These are phyloP conservation scores for Sanghuangporus weigelae DNA, from an alignment of 1,284 basidiomycete species.

Conservation along the genomic window DNA sequence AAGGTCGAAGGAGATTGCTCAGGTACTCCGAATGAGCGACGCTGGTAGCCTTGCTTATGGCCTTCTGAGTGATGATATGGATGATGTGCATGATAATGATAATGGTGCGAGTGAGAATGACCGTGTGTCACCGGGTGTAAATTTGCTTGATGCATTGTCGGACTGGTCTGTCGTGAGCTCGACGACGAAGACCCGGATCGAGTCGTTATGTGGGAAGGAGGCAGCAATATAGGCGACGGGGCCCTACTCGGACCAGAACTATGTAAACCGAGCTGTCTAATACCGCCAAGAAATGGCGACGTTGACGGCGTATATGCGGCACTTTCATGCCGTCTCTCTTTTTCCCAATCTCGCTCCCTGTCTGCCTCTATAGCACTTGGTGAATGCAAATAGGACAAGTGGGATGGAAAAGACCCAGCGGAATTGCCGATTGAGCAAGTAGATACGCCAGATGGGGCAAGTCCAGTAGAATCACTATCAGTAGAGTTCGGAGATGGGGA, in stretches of 20 bases:
- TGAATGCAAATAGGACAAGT: slow-evolving; percentile 10
- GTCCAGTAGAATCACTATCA: slow-evolving; percentile 46
- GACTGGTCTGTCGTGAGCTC: slow-evolving; percentile 23
- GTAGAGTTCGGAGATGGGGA: slow-evolving; percentile 65
- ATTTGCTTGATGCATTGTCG: slow-evolving; percentile 31
- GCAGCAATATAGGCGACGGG: slow-evolving; percentile 60
- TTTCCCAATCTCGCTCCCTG: neutral
- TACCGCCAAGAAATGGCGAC: slow-evolving; percentile 78
- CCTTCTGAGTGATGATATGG: slow-evolving; percentile 23
- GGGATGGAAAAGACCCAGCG: neutral
- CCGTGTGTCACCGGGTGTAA: slow-evolving; percentile 25
- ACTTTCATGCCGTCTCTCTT: neutral
- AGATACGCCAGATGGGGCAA: slow-evolving; percentile 23
- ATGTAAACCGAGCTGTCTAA: slow-evolving; percentile 71
- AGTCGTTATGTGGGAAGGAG: slow-evolving; percentile 36
- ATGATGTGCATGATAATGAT: slow-evolving; percentile 35
- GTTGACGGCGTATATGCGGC: slow-evolving; percentile 38
- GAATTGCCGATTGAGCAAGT: slow-evolving; percentile 35
- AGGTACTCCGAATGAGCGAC: slow-evolving; percentile 30
- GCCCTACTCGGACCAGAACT: slow-evolving; percentile 60
- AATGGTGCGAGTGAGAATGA: slow-evolving; percentile 16
- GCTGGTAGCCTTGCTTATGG: slow-evolving; percentile 22
- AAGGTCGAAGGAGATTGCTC: slow-evolving; percentile 22
- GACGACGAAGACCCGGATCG: slow-evolving; percentile 11
- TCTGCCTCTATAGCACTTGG: neutral